A percentile compares a stretch with the other conserved stretches of the same genome.
phyloP scores from a whole-genome alignment of 2,329 filamentous ascomycete genomes.

The Xylariaceae sp. region DNA sequence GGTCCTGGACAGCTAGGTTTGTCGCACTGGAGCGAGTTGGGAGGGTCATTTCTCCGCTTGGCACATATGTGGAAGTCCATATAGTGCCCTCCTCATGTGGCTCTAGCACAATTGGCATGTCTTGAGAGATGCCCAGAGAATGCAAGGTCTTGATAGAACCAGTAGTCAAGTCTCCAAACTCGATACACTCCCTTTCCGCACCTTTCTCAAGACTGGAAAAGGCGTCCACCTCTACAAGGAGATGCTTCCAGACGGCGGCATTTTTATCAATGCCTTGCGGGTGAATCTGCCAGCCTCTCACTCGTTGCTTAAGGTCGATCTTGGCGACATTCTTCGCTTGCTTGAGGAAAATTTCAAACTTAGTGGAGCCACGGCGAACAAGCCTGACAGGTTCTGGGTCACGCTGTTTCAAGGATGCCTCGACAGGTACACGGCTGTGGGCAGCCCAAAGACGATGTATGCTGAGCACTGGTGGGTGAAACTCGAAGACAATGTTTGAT shows the following conservation, averaged over 20 bases:
- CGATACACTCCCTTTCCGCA: constrained; percentile 62
- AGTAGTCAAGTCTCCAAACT: constrained; percentile 66
- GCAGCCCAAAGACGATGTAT: constrained; percentile 74
- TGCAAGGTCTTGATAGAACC: constrained; percentile 70
- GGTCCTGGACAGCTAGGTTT: constrained; percentile 34
- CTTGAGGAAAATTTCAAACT: constrained; percentile 72
- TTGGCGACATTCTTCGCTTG: constrained; percentile 66
- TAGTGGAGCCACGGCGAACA: constrained; percentile 67
- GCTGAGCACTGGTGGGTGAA: constrained; percentile 80
- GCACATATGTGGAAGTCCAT: constrained; percentile 52
- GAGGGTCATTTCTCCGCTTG: constrained; percentile 32
- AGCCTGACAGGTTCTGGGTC: constrained; percentile 62
- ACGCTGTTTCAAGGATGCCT: constrained; percentile 59
- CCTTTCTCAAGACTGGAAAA: constrained; percentile 63
- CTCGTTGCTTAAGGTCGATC: constrained; percentile 68
- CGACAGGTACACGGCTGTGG: constrained; percentile 53
- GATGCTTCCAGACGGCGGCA: constrained; percentile 34
- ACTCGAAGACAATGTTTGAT: constrained; percentile 73
- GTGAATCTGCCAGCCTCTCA: constrained; percentile 70
- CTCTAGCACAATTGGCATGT: constrained; percentile 79
- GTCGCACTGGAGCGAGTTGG: constrained; percentile 34
- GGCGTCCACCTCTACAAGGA: constrained; percentile 60
- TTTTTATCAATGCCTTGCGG: constrained; percentile 35
- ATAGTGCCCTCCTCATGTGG: constrained; percentile 63
- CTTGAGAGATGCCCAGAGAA: constrained; percentile 64